phyloP scores from a whole-genome alignment of 2,329 filamentous ascomycete genomes.

The Beauveria asiatica region DNA sequence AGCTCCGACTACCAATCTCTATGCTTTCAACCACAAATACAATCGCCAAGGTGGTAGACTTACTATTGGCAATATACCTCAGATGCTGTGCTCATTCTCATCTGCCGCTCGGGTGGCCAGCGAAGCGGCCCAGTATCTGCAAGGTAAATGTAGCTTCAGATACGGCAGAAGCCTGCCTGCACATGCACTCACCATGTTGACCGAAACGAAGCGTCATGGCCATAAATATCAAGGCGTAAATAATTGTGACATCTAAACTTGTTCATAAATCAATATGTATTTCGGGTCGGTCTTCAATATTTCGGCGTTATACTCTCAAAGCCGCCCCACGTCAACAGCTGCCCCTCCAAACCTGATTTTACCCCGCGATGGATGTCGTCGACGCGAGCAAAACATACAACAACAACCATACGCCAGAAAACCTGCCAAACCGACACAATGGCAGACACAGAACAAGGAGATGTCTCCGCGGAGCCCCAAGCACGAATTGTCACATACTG shows the following conservation, averaged over 20 bases:
- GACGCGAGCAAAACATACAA: neutral
- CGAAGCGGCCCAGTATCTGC: no score
- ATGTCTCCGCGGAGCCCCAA: conserved; percentile 38
- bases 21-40: no score
- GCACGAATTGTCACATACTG: conserved; percentile 47
- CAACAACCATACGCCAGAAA: neutral
- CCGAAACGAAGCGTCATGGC: no score
- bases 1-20: no score
- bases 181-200: no score
- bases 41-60: no score
- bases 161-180: no score
- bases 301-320: neutral
- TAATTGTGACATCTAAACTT: neutral
- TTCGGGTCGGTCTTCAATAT: neutral
- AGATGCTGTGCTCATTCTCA: no score
- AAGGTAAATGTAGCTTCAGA: no score
- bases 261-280: neutral
- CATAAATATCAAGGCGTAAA: neutral
- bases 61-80: no score
- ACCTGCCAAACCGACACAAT: conserved; percentile 25
- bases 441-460: conserved; percentile 45
- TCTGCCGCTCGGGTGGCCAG: no score
- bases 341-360: conserved; percentile 10
- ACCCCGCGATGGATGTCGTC: conserved; percentile 9
- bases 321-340: conserved; percentile 7